Base-by-base conservation (phyloP, 306 rosid genomes). In the Quercus aquifolioides region DNA sequence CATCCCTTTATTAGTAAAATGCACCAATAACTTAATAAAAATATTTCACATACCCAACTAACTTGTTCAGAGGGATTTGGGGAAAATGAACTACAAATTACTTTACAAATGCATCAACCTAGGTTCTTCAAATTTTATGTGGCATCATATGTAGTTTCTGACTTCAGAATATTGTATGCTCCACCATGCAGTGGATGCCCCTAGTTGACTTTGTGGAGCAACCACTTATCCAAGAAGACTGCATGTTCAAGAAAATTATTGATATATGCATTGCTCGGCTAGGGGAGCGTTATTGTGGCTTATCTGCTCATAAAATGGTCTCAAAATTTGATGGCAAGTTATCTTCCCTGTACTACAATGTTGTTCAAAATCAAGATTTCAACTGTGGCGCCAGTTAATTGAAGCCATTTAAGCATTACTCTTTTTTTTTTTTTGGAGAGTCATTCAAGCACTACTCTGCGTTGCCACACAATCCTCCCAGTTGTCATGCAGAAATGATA, bases 171-270 rank as follows among this genome's bases (percentile, higher is more conserved):
- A 6, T 65, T 18, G 69, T 13, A 31, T 55, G 43, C n/a, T 58
- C 10, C 28, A 51, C 38, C 46, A 63, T 78, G 86, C 88, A 94
- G 97, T 95, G 99, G 99, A 92, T 95, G 98, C 91, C 99, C 4
- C 79, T 95, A 10, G 88, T 74, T 69, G 98, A 95, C 82, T 95
- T 91, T 89, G 89, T 92, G 69, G 84, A 91, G 84, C 99, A 95
- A 83, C 94, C 96, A 33, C 85, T 89, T 0, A 87, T 95, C 55
- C 86, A 87, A 84, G 98, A 89, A 81, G 99, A 95, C 76, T 58
- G 81, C 63, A 90, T 95, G 98, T 95, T 95, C 92, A 91, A 82
- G 88, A 90, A 84, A 84, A 82, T 95, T 21, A 83, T 90, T 3
- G 94, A 90, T 38, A 91, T 95, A 26, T 92, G 92, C 73, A 80